Base-by-base conservation (phyloP, 2,329 filamentous ascomycete genomes). In the Paecilomyces sp. region DNA sequence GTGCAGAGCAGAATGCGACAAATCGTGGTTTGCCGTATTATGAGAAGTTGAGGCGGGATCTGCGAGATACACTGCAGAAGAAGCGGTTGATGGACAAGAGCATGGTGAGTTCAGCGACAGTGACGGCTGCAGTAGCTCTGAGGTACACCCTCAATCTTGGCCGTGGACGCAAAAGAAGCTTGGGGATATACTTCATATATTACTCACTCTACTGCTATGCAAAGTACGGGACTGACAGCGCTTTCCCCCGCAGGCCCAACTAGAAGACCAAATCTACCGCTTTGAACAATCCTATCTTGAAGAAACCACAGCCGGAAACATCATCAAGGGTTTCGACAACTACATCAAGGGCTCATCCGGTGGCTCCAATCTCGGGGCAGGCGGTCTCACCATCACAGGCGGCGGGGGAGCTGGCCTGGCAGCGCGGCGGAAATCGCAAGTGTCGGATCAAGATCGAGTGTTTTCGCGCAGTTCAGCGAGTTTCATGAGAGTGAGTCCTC, bases 241-340 rank as follows among this genome's bases (percentile, higher is more conserved):
- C 11, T 22, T 58, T 51, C 30, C 9, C 11, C n/a, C 56, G 55
- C 64, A 87, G 85, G 75, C 80, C 57, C 73, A 78, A 66, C 75
- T 87, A 60, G 94, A 99, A 79, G 90, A 96, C 56, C 83, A 85
- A 64, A 97, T 99, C 68, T 87, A 84, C 71, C 86, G 88, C 64
- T 88, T 91, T 69, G 94, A 99, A 75, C 86, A 88, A 60, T 83
- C 88, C 18, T 99, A 99, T 74, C 86, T 99, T 57, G 93, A 97
- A 74, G 91, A 91, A 69, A 95, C 92, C 3, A 86, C 82, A 67
- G 84, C 85, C 22, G 94, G 94, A 53, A 99, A 99, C 78, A 97
- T 99, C 71, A 93, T 99, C 73, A 92, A 90, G 55, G 94, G 94
- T 24, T 99, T 99, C 75, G 94, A 99, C 75, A 95, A 92, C 72